Evolutionary conservation across 805 yeast genomes (phyloP).

Genomic region (Saturnispora silvae): DNA sequence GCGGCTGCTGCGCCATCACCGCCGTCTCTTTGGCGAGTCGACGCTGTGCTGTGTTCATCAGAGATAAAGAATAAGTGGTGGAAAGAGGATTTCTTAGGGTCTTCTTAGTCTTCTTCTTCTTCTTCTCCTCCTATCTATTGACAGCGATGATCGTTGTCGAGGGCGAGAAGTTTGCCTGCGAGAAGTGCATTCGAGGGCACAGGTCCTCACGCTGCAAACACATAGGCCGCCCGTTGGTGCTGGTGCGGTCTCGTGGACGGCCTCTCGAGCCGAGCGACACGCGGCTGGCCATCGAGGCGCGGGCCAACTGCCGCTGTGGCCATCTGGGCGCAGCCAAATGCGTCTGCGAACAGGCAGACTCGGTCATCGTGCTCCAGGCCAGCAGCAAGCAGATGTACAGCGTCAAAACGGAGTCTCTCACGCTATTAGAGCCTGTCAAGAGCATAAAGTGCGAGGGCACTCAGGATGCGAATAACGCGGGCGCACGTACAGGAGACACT

Average conservation of each 20-base stretch:
- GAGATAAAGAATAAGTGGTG: not conserved
- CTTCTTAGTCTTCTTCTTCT: no score
- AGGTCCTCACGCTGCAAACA: conserved; percentile 82
- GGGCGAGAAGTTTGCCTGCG: conserved; percentile 73
- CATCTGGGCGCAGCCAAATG: no score
- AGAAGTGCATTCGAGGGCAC: conserved; percentile 86
- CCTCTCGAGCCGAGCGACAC: conserved; percentile 55
- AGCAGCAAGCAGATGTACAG: conserved; percentile 27
- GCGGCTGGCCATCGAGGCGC: conserved; percentile 51
- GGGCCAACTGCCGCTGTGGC: no score
- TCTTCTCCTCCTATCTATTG: no score
- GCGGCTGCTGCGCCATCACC: conserved; percentile 75
- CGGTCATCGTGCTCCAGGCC: conserved; percentile 27
- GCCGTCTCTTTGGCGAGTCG: conserved; percentile 82
- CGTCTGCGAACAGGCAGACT: no score
- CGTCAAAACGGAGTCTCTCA: conserved; percentile 26
- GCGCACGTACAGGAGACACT: no score
- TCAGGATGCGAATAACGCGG: no score
- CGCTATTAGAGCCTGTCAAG: conserved; percentile 25
- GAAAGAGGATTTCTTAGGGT: no score
- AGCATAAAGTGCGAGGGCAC: no score
- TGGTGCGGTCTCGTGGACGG: conserved; percentile 84
- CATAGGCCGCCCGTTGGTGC: conserved; percentile 65
- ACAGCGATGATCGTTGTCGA: conserved; percentile 81
- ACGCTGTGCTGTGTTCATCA: conserved; percentile 51